Percentiles rank a stretch among this genome's conserved stretches.
Conservation (phyloP, 352 stramenopile genomes). For the Globisporangium orthogonon region DNA sequence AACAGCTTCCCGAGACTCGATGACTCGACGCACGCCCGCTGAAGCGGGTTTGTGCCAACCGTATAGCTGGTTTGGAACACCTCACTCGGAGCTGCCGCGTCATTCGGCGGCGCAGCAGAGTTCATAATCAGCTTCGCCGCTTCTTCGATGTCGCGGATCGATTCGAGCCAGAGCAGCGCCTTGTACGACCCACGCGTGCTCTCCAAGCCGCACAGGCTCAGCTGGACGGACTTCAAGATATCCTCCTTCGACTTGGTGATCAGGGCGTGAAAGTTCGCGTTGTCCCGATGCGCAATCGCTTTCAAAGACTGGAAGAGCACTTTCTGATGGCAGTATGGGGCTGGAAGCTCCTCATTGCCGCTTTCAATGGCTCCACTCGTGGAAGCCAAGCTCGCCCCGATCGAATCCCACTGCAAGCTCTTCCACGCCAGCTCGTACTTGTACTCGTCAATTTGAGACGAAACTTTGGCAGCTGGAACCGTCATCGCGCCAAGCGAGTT, state of each 20-base stretch:
- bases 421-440: constrained; percentile 81
- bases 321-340: constrained; percentile 41
- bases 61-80: background rate
- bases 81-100: background rate
- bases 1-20: constrained; percentile 21
- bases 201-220: constrained; percentile 66
- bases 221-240: constrained; percentile 41
- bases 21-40: background rate
- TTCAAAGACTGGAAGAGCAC: constrained; percentile 50
- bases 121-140: constrained; percentile 12
- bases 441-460: constrained; percentile 32
- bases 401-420: constrained; percentile 60
- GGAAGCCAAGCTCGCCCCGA: constrained; percentile 16
- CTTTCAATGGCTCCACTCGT: background rate
- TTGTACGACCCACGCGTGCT: constrained; percentile 52
- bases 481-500: constrained; percentile 17
- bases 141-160: constrained; percentile 60
- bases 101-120: constrained; percentile 7
- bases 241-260: constrained; percentile 35
- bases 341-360: background rate
- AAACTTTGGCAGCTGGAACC: background rate
- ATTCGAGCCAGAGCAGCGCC: constrained; percentile 49
- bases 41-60: background rate
- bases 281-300: constrained; percentile 51
- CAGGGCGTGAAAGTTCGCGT: constrained; percentile 24